Evolutionary conservation across 2,329 filamentous ascomycete species (phyloP), one percentile per base, ranked within the genome.

Genomic region (Colletotrichum chrysophilum): DNA sequence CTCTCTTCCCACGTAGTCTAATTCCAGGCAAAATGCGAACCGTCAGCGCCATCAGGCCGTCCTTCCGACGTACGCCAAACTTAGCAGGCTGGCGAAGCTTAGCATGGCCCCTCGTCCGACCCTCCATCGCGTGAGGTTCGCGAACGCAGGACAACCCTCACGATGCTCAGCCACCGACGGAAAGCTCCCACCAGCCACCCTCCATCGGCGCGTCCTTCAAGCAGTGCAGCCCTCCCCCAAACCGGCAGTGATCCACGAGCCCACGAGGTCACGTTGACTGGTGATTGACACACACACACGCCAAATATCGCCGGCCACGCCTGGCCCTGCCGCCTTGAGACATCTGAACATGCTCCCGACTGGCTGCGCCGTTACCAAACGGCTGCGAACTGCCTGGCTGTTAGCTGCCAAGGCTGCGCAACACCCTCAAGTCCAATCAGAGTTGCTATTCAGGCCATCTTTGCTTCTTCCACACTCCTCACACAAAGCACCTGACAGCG

Each of bases 291-390:
- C 16, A 48, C 36, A 4, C 18, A 38, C 16, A 28, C 26, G 5
- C n/a, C 43, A 13, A 24, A 62, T 28, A 52, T 28, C 43, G 16
- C 68, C 21, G 24, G 14, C 68, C n/a, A 52, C 72, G 70, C 64
- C 73, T 73, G 64, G 73, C 73, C 64, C 70, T 75, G 70, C 73
- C 73, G 58, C 24, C 61, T 75, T 43, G 64, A 75, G 64, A 65
- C 56, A 73, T 21, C 30, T 34, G 36, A 38, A 38, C 55, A 30
- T 64, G 28, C 48, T 72, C 55, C 67, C 67, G 28, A 61, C 48
- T 71, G 66, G 38, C 18, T 38, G 38, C 13, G 10, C 30, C 48
- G 32, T 69, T 43, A 18, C 52, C 66, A 48, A 43, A 69, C 66
- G 34, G 66, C 70, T 70, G 56, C 48, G 14, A 36, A 21, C 55